These are phyloP conservation scores for Venturia pyrina DNA, from an alignment of 2,329 filamentous ascomycete genomes.

Conservation along the genomic window DNA sequence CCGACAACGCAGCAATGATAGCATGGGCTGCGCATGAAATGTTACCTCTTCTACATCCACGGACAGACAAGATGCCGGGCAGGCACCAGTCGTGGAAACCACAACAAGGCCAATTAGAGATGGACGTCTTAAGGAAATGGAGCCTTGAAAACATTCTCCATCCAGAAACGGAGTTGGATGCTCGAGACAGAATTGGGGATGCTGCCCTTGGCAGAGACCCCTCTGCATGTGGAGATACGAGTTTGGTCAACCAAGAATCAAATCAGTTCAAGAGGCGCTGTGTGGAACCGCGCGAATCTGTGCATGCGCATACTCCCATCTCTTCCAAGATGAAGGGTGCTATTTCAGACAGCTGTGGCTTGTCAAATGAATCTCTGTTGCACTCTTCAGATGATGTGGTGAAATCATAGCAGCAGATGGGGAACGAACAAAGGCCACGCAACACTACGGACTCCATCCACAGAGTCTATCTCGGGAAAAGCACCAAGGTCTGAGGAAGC, in stretches of 20 bases:
- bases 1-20: slow-evolving; percentile 97
- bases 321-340: no score
- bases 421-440: neutral
- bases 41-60: slow-evolving; percentile 23
- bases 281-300: neutral
- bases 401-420: neutral
- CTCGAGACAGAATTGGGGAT: neutral
- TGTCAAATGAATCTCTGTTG: neutral
- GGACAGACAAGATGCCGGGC: neutral
- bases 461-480: neutral
- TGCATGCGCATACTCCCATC: neutral
- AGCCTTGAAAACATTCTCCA: slow-evolving; percentile 13
- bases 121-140: slow-evolving; percentile 11
- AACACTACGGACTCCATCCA: neutral
- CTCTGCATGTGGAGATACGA: neutral
- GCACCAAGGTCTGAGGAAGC: neutral
- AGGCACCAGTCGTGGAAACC: neutral
- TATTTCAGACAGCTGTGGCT: neutral
- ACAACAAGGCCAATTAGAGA: slow-evolving; percentile 1
- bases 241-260: neutral
- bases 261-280: neutral
- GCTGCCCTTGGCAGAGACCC: neutral
- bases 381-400: neutral
- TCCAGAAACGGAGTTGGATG: slow-evolving; percentile 6
- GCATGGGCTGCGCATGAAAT: slow-evolving; percentile 91